Evolutionary conservation across 2,329 filamentous ascomycete genomes (phyloP), one percentile per base, ranked within the genome.

Genomic region (Pyricularia pennisetigena): DNA sequence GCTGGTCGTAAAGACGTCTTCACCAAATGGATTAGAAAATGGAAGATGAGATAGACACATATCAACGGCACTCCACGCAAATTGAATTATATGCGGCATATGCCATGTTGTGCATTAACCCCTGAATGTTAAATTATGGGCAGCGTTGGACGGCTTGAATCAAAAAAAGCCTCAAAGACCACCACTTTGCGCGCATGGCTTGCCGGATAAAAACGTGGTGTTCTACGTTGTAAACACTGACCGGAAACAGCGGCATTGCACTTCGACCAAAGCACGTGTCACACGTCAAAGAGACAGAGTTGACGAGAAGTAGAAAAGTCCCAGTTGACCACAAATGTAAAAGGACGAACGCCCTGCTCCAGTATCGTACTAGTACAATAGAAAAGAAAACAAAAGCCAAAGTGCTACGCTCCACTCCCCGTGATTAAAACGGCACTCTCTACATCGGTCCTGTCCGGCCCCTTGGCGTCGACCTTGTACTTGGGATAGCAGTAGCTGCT

Each of bases 401-500:
- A 49, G 16, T 10, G 16, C 41, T 49, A 49, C 20, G 16, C 14
- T 5, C 6, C 20, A n/a, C 41, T 16, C 1, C 41, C 41, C 16
- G 41, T 61, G 57, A 61, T 9, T 23, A 61, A n/a, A 10, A 28
- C 16, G 14, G 59, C 59, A 28, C 59, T 62, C 24, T 62, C 59
- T 0, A 29, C 12, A 28, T 26, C 59, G 16, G 3, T 26, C 23
- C 24, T 26, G 1, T 12, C n/a, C 23, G n/a, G 8, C 8, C 57
- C 57, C n/a, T 4, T 26, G 3, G n/a, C 16, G 24, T 26, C 59
- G 4, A 67, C 24, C 23, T 41, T 67, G n/a, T 41, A 66, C 69
- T 74, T 73, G 7, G 72, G 68, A 66, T 71, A 74, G 68, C 73
- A 74, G 64, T 67, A 71, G 35, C 70, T 69, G 16, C 67, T 29